Evolutionary conservation across 2,329 filamentous ascomycete genomes (phyloP).

Genomic region (Phyllosticta ampelicida): DNA sequence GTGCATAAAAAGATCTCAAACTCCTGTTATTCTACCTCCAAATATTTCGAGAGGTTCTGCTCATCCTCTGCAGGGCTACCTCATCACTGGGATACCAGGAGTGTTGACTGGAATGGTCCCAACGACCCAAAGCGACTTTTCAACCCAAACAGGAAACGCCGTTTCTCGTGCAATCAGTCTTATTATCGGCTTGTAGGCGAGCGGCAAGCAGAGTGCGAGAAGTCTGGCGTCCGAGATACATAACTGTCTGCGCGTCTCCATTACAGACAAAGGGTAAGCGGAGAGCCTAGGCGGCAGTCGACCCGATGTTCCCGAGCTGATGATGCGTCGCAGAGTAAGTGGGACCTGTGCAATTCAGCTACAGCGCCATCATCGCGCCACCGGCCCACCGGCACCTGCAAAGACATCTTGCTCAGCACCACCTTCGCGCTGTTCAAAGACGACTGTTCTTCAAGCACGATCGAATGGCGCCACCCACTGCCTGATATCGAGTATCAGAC

Average conservation of each 20-base stretch:
- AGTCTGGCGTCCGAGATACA: not conserved
- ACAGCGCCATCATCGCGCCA: not conserved
- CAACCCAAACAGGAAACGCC: slow-evolving; percentile 1
- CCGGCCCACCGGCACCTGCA: slow-evolving; percentile 4
- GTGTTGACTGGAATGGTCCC: slow-evolving; percentile 42
- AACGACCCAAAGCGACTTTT: slow-evolving; percentile 20
- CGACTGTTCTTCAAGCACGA: not conserved
- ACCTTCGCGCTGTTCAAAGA: not conserved
- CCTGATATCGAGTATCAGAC: not conserved
- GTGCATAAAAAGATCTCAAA: not conserved
- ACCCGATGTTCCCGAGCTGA: not conserved
- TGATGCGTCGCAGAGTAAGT: not conserved
- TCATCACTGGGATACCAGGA: slow-evolving; percentile 11
- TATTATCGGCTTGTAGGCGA: slow-evolving; percentile 2
- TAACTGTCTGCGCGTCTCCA: not conserved
- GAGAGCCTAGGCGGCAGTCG: not conserved
- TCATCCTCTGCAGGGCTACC: not conserved
- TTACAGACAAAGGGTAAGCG: not conserved
- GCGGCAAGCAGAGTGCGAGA: not conserved
- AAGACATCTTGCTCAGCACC: slow-evolving; percentile 5
- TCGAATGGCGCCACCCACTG: not conserved
- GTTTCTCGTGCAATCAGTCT: slow-evolving; percentile 6
- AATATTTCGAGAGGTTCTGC: not conserved
- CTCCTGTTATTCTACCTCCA: not conserved
- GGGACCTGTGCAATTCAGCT: not conserved